Evolutionary conservation across 2,329 filamentous ascomycete genomes (phyloP), one percentile per base, ranked within the genome.

Genomic region (Ophiostoma sp.): DNA sequence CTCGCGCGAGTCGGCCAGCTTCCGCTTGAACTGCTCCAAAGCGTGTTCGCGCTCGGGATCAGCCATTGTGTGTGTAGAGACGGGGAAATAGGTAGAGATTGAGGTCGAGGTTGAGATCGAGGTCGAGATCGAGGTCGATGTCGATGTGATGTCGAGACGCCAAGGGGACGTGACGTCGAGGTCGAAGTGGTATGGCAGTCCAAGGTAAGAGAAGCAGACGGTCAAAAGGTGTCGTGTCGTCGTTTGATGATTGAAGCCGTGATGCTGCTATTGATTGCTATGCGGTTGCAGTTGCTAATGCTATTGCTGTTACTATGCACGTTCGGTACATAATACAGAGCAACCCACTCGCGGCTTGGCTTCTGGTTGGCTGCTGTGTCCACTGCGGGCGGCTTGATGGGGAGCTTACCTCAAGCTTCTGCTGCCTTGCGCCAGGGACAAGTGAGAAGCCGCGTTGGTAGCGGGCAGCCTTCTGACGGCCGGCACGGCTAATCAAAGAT

Each of bases 1-100:
- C 86, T 99, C 95, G 81, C 96, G 89, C 76, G 96, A 96, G 81
- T 99, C 94, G 77, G 97, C 86, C 76, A 94, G 86, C 83, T 92
- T 93, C 73, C 85, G 82, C 79, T 92, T 92, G 84, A 93, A 94
- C 72, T 89, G 87, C 77, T 89, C 85, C 77, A 94, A 88, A 78
- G 91, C 91, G 79, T 89, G 85, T 76, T 89, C 81, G 79, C 86
- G 84, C 81, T 87, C 86, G 76, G 83, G 81, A 74, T 88, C 85
- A 74, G 84, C 69, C 73, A 74, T 75, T 20, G 35, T 71, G n/a
- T n/a, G n/a, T n/a, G n/a, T n/a, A n/a, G n/a, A n/a, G n/a, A n/a
- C n/a, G n/a, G n/a, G n/a, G n/a, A n/a, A n/a, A n/a, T n/a, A n/a
- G 39, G 35, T 35, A 27, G 64, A 52, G n/a, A 23, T 15, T 11